Base-by-base conservation (phyloP, 306 rosid species). In the Albizia julibrissin region DNA sequence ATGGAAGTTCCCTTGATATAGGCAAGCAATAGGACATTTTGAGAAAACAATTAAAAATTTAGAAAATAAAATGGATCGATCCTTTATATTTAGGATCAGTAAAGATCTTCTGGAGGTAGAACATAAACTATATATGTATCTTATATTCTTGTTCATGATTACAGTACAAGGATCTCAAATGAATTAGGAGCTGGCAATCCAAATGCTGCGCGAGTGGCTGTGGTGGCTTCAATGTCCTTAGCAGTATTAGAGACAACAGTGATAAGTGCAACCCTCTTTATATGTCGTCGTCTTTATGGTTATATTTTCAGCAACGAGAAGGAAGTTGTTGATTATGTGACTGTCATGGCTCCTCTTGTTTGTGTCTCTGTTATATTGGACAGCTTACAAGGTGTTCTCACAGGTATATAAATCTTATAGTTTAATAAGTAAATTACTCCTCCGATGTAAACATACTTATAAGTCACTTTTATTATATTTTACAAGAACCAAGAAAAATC, bases 101-200 rank as follows among this genome's bases (percentile, higher is more conserved):
- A 34, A 34, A 34, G 0, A 34, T 34, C 7, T 0, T 34, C 19
- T 16, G 14, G 16, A 47, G 16, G 16, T 14, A 47, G 18, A 4
- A 0, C n/a, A 8, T n/a, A 52, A 19, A 52, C 10, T 58, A n/a
- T 22, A 8, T 44, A 52, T 21, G 56, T 39, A 18, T 42, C 27
- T 12, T 46, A 2, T 56, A 50, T 80, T 79, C 12, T 52, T 76
- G 8, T 52, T 12, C 77, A 44, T 77, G 40, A 44, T 24, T 75
- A 26, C 66, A 91, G 97, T 75, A 91, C 93, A 46, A 87, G 97
- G 73, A 87, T 93, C 74, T 87, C 96, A 67, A 93, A 91, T 86
- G 97, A 93, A 86, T 73, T 93, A 78, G 96, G 94, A 79, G 93
- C 96, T 19, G 91, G 94, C 70, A 89, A 87, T 81, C 88, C 92